Base-by-base conservation (phyloP, 2,329 filamentous ascomycete species). In the Epichloe coenophiala region DNA sequence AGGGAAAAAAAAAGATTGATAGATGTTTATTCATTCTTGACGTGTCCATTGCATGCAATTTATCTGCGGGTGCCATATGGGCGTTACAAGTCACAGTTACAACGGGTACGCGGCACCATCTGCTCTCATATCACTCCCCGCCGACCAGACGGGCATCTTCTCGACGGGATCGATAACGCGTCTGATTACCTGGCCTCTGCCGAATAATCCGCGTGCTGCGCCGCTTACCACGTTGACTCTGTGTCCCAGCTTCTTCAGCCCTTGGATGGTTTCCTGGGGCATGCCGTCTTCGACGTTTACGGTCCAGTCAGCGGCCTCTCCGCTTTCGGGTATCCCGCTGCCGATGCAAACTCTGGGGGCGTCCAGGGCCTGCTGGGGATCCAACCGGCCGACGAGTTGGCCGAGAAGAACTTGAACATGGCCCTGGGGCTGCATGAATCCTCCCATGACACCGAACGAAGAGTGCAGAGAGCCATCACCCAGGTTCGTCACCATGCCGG, bases 351-450 rank as follows among this genome's bases (percentile, higher is more conserved):
- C 77, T n/a, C 93, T 76, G 15, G 93, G 91, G 3, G 91, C 85
- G 62, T 98, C 93, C 0, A 97, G 76, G 3, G 91, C 89, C 53
- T 88, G 81, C 67, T 98, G 93, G 0, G 90, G 89, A 55, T 83
- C 84, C 49, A 88, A 74, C 2, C 82, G 81, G 59, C 90, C 95
- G 0, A 89, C 80, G 0, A 95, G 68, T 77, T 95, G 90, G 57
- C 94, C 95, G 2, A 97, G 73, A 9, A 98, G 70, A 0, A 95
- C 89, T 67, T 97, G 93, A 0, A 97, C 83, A 54, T 97, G 93
- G 21, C 91, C 93, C 67, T 97, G 93, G 0, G 93, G 93, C 69
- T 98, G 93, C 86, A 97, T 97, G 68, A 94, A 97, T 2, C 89
- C 91, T 48, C 93, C 93, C 93, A 97, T 97, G 53, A 97, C 91